Evolutionary conservation across 805 yeast species (phyloP), one percentile per base, ranked within the genome.

Genomic region (Candida nonsorbophila): DNA sequence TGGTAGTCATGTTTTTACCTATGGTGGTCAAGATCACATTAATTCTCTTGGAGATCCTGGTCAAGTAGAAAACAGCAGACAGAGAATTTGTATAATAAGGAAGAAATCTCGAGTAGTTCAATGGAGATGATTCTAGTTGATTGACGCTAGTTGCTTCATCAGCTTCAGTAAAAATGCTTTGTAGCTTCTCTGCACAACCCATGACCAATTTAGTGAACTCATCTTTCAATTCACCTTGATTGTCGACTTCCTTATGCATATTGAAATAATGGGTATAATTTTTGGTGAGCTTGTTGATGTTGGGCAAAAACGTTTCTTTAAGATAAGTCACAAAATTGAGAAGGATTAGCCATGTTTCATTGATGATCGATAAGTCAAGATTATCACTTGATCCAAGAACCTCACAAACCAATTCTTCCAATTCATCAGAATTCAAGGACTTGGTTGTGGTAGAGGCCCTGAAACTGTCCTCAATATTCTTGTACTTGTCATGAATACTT

Each of bases 291-390:
- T 52, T 61, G 11, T 46, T 35, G 25, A 63, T 39, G 25, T 49
- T 52, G 14, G 41, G 47, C 20, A 45, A 32, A 37, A 59, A 55
- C 12, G 52, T 35, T 6, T 49, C 64, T 16, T 55, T 53, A 16
- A 62, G 38, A 31, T 55, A 62, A 9, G 42, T 42, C 12, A 63
- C 43, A 33, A 55, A 61, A 37, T 64, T 64, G 20, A 47, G 36
- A 14, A 64, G 45, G 5, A 64, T 61, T 26, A 63, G 45, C 71
- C 71, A 64, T 1, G 69, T 53, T 37, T 64, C 71, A 41, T 57
- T 64, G 25, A 62, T 47, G 16, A 62, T 51, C 10, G 69, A 55
- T 24, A 61, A 47, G 29, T 64, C 71, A 31, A 64, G 45, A 32
- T 57, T 62, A 21, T 63, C 71, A 36, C 52, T 51, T 36, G 50